phyloP scores from a whole-genome alignment of 2,329 filamentous ascomycete species.

The Gaeumannomyces tritici region DNA sequence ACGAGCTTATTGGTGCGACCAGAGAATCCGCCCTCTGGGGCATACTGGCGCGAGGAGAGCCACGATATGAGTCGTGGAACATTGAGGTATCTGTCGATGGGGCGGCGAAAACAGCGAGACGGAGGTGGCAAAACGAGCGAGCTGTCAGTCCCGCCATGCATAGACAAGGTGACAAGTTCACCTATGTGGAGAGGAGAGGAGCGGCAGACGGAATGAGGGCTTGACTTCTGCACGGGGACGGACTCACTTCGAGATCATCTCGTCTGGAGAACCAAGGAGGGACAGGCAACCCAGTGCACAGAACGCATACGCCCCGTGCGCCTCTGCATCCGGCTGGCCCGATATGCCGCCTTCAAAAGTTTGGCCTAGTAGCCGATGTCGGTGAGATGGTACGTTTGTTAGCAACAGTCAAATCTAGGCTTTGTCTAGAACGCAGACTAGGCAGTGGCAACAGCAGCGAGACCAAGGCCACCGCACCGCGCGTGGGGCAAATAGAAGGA shows the following conservation, averaged over 20 bases:
- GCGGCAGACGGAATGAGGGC: background rate
- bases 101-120: conserved; percentile 7
- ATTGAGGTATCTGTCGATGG: conserved; percentile 55
- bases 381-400: background rate
- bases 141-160: background rate
- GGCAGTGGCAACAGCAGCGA: background rate
- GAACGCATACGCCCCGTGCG: conserved; percentile 94
- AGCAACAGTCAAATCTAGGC: background rate
- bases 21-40: conserved; percentile 84
- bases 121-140: conserved; percentile 5
- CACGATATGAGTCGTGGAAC: conserved; percentile 70
- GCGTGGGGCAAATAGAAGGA: background rate
- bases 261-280: conserved; percentile 71
- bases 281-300: conserved; percentile 84
- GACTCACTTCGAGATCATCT: conserved; percentile 60
- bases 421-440: background rate
- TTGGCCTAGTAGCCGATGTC: conserved; percentile 48
- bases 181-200: background rate
- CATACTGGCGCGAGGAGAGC: conserved; percentile 82
- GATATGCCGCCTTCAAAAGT: conserved; percentile 93
- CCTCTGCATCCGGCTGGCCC: conserved; percentile 75
- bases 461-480: too few relatives aligned
- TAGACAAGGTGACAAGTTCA: background rate
- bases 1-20: conserved; percentile 96
- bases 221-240: background rate